phyloP scores from a whole-genome alignment of 2,329 filamentous ascomycete species.

The Fusarium ramigenum region DNA sequence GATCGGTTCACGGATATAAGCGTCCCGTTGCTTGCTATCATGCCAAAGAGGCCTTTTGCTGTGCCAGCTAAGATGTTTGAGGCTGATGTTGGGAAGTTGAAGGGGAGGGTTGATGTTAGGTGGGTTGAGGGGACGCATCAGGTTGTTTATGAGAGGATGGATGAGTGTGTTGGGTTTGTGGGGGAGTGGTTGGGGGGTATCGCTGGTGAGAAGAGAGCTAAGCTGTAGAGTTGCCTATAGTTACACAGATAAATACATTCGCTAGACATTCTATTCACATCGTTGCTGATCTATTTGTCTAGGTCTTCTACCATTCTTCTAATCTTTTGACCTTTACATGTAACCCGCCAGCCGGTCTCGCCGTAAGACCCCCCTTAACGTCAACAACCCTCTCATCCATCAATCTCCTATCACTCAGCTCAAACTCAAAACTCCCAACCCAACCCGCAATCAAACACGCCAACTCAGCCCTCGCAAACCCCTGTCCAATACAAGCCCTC shows the following conservation, averaged over 20 bases:
- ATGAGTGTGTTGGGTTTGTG: background rate
- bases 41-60: background rate
- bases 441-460: slow-evolving; percentile 83
- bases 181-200: background rate
- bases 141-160: background rate
- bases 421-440: slow-evolving; percentile 77
- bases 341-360: slow-evolving; percentile 76
- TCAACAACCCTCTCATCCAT: slow-evolving; percentile 71
- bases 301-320: background rate
- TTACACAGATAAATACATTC: too few species aligned
- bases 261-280: too few species aligned
- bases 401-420: slow-evolving; percentile 63
- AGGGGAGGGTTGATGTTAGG: background rate
- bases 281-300: too few species aligned
- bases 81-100: background rate
- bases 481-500: slow-evolving; percentile 82
- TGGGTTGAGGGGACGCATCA: background rate
- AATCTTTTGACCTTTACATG: slow-evolving; percentile 66
- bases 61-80: background rate
- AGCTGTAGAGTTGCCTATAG: background rate
- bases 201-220: background rate
- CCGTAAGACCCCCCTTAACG: slow-evolving; percentile 76
- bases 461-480: slow-evolving; percentile 85
- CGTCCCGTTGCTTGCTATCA: background rate
- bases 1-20: background rate